Evolutionary conservation across 257 asterid species (phyloP), one percentile per base, ranked within the genome.

Genomic region (Ilex asprella): DNA sequence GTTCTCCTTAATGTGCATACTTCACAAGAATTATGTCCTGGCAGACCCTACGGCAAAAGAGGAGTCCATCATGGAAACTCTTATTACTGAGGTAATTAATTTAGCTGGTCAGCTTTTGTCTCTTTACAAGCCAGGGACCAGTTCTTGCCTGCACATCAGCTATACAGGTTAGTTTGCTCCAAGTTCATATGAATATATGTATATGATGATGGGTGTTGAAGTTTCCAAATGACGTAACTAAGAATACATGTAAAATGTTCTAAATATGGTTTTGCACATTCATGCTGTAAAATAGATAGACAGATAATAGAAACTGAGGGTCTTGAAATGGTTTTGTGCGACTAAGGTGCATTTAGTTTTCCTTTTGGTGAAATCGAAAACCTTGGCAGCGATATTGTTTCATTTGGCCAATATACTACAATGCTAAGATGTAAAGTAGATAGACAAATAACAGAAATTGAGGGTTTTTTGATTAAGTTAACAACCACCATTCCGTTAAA

Each of bases 1-100:
- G 15, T 82, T 85, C 71, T 78, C 97, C 61, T 81, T 86, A 69
- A 85, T 97, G 31, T 89, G 97, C 81, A 14, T 82, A 68, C 89
- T 93, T 66, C 95, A 87, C 83, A 78, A 87, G 79, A 84, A 87
- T 69, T 87, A 87, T 86, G 83, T 93, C 76, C 77, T 93, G 46
- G 97, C 97, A 6, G 97, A 93, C 76, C 96, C 99, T 44, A 83
- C 99, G 47, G 84, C 88, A 6, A 96, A 93, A 81, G 99, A 93
- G 85, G 99, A 93, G 80, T 81, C 95, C 7, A 65, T 87, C 30
- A 89, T 93, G 99, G 97, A 89, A 66, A 89, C 95, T 16, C 79
- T 55, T 59, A 72, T 93, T 29, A 82, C 95, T 10, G 94, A 86
- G 56, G 96, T 87, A 30, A 78, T 87, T 66, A 94, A 93, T 75